Evolutionary conservation across 768 basidiomycete genomes (phyloP).

Genomic region (Cyathus striatus): DNA sequence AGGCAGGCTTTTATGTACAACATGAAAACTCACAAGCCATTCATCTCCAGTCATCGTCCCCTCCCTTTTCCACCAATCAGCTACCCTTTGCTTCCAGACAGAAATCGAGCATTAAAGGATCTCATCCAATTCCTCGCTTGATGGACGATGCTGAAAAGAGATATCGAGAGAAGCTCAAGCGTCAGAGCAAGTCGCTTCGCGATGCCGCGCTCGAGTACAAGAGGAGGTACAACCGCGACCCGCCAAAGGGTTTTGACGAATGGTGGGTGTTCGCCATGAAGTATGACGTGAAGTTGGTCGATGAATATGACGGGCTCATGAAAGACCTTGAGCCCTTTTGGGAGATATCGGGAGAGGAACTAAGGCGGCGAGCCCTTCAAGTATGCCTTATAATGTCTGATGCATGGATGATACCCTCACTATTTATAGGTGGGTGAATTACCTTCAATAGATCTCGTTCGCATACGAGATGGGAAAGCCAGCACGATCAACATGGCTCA

Average conservation of each 20-base stretch:
- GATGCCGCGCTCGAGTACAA: slow-evolving; percentile 82
- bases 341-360: slow-evolving; percentile 64
- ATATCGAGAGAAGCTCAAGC: slow-evolving; percentile 58
- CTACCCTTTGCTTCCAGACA: neutral
- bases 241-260: slow-evolving; percentile 86
- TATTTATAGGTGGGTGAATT: slow-evolving; percentile 58
- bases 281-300: slow-evolving; percentile 72
- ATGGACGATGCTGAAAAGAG: slow-evolving; percentile 79
- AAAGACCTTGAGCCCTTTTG: slow-evolving; percentile 86
- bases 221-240: slow-evolving; percentile 67
- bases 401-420: neutral
- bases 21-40: slow-evolving; percentile 16
- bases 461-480: slow-evolving; percentile 61
- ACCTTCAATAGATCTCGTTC: slow-evolving; percentile 84
- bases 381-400: slow-evolving; percentile 23
- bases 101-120: slow-evolving; percentile 6
- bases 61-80: neutral
- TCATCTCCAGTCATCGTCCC: slow-evolving; percentile 9
- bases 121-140: slow-evolving; percentile 81
- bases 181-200: slow-evolving; percentile 76
- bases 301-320: slow-evolving; percentile 84
- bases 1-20: slow-evolving; percentile 41
- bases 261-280: slow-evolving; percentile 83
- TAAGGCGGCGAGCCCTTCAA: slow-evolving; percentile 58
- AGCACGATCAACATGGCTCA: slow-evolving; percentile 54